phyloP scores from a whole-genome alignment of 2,329 filamentous ascomycete species.

The Epicoccum nigrum region DNA sequence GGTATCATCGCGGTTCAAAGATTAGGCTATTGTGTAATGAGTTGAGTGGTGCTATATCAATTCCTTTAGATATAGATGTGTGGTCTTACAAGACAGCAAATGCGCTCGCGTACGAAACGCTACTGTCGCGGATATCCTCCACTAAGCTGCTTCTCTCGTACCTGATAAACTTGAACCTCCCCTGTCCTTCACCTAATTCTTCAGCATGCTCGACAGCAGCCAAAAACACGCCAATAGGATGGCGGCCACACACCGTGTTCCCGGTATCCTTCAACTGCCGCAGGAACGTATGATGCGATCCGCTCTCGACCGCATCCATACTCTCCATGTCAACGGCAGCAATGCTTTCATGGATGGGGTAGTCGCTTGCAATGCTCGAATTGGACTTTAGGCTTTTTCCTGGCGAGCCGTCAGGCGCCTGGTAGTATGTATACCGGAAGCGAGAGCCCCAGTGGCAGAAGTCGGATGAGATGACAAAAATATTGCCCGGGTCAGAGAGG shows the following conservation, averaged over 20 bases:
- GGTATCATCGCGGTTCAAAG: too few relatives aligned
- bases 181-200: conserved; percentile 57
- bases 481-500: conserved; percentile 73
- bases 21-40: too few relatives aligned
- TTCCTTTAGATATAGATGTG: too few relatives aligned
- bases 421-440: conserved; percentile 85
- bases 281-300: conserved; percentile 73
- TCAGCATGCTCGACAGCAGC: conserved; percentile 73
- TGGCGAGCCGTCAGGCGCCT: conserved; percentile 54
- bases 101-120: conserved; percentile 93
- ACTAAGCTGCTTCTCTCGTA: conserved; percentile 88
- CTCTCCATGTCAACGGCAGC: conserved; percentile 77
- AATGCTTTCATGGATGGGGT: conserved; percentile 83
- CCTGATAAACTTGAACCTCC: conserved; percentile 76
- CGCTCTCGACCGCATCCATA: conserved; percentile 83
- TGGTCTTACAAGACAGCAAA: conserved; percentile 67
- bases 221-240: conserved; percentile 94
- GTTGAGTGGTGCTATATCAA: too few relatives aligned
- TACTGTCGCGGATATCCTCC: conserved; percentile 71
- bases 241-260: conserved; percentile 93
- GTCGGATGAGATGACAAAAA: conserved; percentile 90
- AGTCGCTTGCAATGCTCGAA: conserved; percentile 52
- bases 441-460: conserved; percentile 94
- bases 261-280: conserved; percentile 71
- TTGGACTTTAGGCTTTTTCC: conserved; percentile 44